Evolutionary conservation across 1,284 basidiomycete genomes (phyloP), one percentile per base, ranked within the genome.

Genomic region (Ceratobasidium sp.): DNA sequence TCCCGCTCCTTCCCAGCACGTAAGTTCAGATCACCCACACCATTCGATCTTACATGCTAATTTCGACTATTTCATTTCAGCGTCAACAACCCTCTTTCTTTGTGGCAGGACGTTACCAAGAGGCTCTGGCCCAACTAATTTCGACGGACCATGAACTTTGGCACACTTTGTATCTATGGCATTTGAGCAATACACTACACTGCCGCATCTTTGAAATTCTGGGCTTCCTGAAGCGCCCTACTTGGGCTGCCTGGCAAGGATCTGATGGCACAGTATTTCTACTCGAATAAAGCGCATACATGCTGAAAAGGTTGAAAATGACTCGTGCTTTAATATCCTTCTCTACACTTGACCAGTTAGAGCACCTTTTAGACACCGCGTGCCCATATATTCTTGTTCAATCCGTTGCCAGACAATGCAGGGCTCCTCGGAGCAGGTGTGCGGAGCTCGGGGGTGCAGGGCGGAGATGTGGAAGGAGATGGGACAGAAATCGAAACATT

Each of bases 1-100:
- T 64, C 60, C 60, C 60, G 8, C 60, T 64, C 34, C 60, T 64
- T 29, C 60, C 60, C 34, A 64, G 49, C 49, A 64, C 60, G 60
- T 64, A 52, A 64, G 60, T 52, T 52, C 25, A 29, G 6, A 12
- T 29, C 4, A 1, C 38, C 6, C 22, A 3, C 20, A 38, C 4
- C 35, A 15, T 38, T 2, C 31, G 2, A 52, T 27, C 17, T 13
- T 25, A 42, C 8, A 13, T 35, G 6, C 34, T 64, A 8, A 40
- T 47, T 15, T 17, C 22, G 45, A 50, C 20, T 40, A 38, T 7
- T 12, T 2, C 22, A 25, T 50, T 40, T 5, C 22, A 64, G 60
- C 38, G 60, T 64, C 29, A 64, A 64, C 29, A 64, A 64, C 47
- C 60, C 60, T 3, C 27, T 50, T 20, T 45, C 45, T 5, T 29